These are phyloP conservation scores for Talaromyces liani DNA, from an alignment of 495 filamentous ascomycete genomes.

Conservation along the genomic window DNA sequence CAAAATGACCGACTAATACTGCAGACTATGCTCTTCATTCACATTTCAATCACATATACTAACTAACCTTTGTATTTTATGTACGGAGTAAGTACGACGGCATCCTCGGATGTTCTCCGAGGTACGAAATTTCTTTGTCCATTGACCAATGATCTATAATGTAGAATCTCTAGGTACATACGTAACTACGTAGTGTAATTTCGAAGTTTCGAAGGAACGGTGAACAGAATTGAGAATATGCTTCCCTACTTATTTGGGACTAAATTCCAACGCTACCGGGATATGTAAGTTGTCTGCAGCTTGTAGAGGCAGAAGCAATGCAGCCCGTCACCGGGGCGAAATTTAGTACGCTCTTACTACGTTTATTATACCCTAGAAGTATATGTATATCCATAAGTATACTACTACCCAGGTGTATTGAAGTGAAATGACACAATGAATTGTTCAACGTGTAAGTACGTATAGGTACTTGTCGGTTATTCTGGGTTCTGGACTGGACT, in stretches of 20 bases:
- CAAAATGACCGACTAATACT: background rate
- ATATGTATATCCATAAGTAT: background rate
- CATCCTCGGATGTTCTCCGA: background rate
- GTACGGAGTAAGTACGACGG: background rate
- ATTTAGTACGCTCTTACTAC: background rate
- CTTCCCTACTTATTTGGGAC: background rate
- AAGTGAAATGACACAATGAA: background rate
- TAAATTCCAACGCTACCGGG: background rate
- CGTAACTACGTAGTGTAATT: background rate
- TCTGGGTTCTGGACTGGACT: background rate
- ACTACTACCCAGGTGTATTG: background rate
- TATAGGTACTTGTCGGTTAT: background rate
- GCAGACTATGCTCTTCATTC: background rate
- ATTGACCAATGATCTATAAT: background rate
- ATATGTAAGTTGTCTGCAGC: background rate
- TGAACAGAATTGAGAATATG: background rate
- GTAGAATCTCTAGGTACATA: too few species aligned
- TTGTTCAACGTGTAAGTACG: background rate
- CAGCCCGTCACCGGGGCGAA: background rate
- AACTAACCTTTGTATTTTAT: background rate
- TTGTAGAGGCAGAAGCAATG: background rate
- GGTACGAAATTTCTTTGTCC: background rate
- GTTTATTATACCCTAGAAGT: background rate
- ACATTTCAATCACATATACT: background rate
- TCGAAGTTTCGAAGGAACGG: background rate